Evolutionary conservation across 495 filamentous ascomycete genomes (phyloP).

Genomic region (Neurospora discreta): DNA sequence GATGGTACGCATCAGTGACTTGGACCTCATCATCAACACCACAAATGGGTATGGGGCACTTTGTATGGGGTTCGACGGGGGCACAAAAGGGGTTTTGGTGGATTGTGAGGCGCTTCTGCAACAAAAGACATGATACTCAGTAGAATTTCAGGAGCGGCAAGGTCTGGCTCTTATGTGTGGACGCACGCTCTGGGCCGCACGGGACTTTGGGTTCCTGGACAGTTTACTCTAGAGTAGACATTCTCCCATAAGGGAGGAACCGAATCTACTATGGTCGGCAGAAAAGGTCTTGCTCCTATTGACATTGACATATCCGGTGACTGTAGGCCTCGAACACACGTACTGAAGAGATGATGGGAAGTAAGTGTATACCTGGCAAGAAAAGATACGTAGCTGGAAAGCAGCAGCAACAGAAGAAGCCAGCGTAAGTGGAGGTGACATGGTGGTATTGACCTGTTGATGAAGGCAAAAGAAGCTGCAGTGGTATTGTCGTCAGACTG

Average conservation of each 20-base stretch:
- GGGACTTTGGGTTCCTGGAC: neutral
- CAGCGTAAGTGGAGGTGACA: neutral
- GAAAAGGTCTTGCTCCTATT: neutral
- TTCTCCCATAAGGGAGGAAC: neutral
- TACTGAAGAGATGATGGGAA: neutral
- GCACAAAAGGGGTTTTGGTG: neutral
- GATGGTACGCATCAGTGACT: neutral
- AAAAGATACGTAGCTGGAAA: neutral
- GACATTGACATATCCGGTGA: neutral
- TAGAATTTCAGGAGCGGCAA: neutral
- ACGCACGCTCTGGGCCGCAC: neutral
- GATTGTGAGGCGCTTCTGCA: neutral
- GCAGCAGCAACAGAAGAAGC: neutral
- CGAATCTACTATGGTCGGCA: neutral
- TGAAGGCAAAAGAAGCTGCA: neutral
- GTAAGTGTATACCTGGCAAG: neutral
- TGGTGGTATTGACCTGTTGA: neutral
- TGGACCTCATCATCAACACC: neutral
- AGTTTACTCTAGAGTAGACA: neutral
- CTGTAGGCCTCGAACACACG: neutral
- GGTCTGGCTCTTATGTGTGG: neutral
- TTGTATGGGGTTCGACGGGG: neutral
- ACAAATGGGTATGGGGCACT: neutral
- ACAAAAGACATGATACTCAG: neutral
- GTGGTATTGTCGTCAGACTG: neutral